Conservation (phyloP, 164 flowering plant genomes). For the Vitis labrusca region DNA sequence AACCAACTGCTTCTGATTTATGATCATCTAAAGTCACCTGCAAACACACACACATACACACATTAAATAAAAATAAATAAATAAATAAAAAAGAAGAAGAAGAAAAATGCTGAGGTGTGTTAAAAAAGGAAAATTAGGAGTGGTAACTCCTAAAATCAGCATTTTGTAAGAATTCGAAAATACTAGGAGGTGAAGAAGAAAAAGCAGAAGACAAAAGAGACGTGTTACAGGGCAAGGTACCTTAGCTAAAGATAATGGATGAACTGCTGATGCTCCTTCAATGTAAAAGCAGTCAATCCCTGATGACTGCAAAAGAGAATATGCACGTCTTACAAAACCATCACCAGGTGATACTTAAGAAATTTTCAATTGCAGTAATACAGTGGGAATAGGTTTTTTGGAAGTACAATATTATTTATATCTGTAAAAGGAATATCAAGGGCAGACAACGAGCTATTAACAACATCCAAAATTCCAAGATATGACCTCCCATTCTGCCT, state of each 20-base stretch:
- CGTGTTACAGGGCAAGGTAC: constrained; percentile 24
- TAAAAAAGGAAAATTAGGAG: too few relatives aligned
- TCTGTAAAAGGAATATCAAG: constrained; percentile 86
- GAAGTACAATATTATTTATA: constrained; percentile 65
- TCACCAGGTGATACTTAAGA: neutral
- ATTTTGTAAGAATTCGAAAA: neutral
- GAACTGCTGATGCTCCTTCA: constrained; percentile 79
- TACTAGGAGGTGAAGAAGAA: neutral
- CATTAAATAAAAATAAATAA: neutral
- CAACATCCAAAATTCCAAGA: constrained; percentile 71
- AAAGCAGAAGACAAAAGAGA: neutral
- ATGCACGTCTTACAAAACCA: constrained; percentile 6
- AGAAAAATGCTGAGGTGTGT: neutral
- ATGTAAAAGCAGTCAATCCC: constrained; percentile 55
- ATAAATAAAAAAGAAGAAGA: neutral
- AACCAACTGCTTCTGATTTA: constrained; percentile 45
- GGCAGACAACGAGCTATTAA: constrained; percentile 36
- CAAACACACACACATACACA: constrained; percentile 5
- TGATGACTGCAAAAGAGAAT: constrained; percentile 47
- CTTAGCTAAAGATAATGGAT: constrained; percentile 79
- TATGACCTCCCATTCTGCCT: constrained; percentile 88
- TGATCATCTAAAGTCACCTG: constrained; percentile 70
- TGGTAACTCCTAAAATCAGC: too few relatives aligned
- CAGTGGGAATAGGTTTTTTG: constrained; percentile 10
- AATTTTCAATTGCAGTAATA: neutral